Conservation (phyloP, 2,329 filamentous ascomycete genomes). For the Coniochaeta sp. region DNA sequence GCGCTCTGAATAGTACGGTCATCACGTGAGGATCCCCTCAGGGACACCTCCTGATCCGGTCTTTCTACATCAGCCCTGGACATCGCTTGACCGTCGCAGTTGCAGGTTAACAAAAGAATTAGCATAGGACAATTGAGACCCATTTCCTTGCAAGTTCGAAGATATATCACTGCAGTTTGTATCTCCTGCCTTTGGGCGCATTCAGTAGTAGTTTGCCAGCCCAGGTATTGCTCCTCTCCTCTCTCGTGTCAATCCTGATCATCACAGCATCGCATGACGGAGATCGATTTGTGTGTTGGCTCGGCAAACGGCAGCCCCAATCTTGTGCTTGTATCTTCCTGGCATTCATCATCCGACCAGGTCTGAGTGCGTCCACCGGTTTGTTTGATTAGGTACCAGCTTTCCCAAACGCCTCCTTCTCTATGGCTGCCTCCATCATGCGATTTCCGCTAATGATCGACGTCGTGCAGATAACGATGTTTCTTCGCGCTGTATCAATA, state of each 20-base stretch:
- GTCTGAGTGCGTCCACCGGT: background rate
- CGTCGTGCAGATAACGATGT: constrained; percentile 88
- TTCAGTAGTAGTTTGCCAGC: background rate
- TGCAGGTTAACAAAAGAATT: background rate
- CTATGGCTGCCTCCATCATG: constrained; percentile 80
- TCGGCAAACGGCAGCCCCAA: background rate
- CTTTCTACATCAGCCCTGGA: background rate
- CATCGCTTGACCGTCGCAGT: background rate
- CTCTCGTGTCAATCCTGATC: background rate
- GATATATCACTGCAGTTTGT: background rate
- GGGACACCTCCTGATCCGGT: background rate
- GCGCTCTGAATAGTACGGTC: background rate
- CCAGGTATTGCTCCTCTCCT: background rate
- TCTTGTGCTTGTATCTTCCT: background rate
- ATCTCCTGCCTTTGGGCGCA: background rate
- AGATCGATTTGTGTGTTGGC: background rate
- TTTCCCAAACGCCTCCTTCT: constrained; percentile 56
- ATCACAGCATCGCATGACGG: background rate
- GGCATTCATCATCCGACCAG: background rate
- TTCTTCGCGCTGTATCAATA: constrained; percentile 52
- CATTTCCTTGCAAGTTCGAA: background rate
- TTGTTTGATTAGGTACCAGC: background rate
- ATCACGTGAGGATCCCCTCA: background rate
- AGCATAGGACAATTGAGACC: background rate
- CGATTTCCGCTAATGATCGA: constrained; percentile 82